Percentiles rank a stretch among this genome's conserved stretches.
phyloP scores from a whole-genome alignment of 169 alveolate genomes.

The Cryptosporidium baileyi region DNA sequence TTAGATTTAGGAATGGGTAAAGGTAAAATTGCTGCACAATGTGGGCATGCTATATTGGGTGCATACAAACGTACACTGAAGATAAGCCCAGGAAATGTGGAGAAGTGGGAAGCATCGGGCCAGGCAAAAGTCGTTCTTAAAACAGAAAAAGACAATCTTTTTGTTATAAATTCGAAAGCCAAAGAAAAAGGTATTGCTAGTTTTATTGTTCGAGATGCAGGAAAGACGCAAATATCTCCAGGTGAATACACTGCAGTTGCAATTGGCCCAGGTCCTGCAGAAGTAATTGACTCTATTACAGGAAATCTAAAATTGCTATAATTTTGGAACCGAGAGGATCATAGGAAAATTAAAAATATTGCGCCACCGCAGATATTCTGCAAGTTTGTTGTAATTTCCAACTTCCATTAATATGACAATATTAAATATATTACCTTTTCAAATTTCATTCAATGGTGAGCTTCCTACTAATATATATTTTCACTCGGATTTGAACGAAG shows the following conservation, averaged over 20 bases:
- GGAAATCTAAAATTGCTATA: slow-evolving; percentile 80
- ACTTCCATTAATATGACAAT: not conserved
- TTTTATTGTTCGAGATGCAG: slow-evolving; percentile 86
- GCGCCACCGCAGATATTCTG: not conserved
- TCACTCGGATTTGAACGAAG: no score
- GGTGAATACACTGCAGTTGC: slow-evolving; percentile 85
- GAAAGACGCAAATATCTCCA: slow-evolving; percentile 83
- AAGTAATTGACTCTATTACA: slow-evolving; percentile 78
- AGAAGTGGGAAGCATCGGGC: slow-evolving; percentile 76
- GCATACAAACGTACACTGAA: slow-evolving; percentile 71
- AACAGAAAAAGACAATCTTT: slow-evolving; percentile 76
- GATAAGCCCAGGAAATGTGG: slow-evolving; percentile 35
- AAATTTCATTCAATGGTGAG: slow-evolving; percentile 22
- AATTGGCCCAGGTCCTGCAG: slow-evolving; percentile 86
- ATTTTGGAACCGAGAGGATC: not conserved
- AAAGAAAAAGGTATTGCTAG: slow-evolving; percentile 73
- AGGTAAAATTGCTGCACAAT: slow-evolving; percentile 86
- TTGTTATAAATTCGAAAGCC: slow-evolving; percentile 77
- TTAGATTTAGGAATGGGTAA: slow-evolving; percentile 84
- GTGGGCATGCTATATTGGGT: slow-evolving; percentile 86
- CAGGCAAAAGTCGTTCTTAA: slow-evolving; percentile 82
- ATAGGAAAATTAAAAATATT: not conserved
- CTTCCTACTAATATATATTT: not conserved
- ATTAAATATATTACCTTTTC: slow-evolving; percentile 30
- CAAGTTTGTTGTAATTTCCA: not conserved